Base-by-base conservation (phyloP, 1,284 basidiomycete genomes). In the Bjerkandera adusta region DNA sequence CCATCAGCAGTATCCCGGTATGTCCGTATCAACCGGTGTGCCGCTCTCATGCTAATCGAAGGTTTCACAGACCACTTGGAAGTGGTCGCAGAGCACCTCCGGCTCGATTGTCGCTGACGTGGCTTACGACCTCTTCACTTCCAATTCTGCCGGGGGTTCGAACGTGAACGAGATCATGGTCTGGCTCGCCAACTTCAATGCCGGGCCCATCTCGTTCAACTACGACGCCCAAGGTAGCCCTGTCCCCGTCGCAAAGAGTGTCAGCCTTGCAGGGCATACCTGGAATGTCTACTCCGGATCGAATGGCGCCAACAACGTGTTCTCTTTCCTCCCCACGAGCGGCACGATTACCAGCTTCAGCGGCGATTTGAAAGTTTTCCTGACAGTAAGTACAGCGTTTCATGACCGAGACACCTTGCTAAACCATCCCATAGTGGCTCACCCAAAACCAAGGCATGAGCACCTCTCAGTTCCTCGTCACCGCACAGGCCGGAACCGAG, bases 81-180 rank as follows among this genome's bases (percentile, higher is more conserved):
- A 57, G 3, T 78, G 77, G 76, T 62, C 60, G 24, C 69, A 72
- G 48, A 50, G 46, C 22, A 51, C 54, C 10, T 57, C 56, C 2
- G 65, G 60, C 7, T 51, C 49, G 0, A 55, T 70, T 48, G 73
- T 79, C 34, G 73, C 76, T 0, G 71, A 85, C 50, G 70, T 83
- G 38, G 77, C 81, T 8, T 85, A 73, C 52, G 83, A 85, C 52
- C 53, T 84, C 1, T 85, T 85, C 67, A 84, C 82, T 0, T 73
- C 81, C 1, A 62, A 61, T 48, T 67, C 68, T 1, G 36, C 77
- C 26, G 72, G 72, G 2, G 81, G 81, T n/a, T 63, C 68, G 15
- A 71, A 72, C 50, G 67, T 66, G 25, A 72, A 78, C 55, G 83
- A 85, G 57, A 73, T 83, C 52, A 85, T 85, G 83, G 64, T 85